Percentiles rank a stretch among this genome's conserved stretches.
These are phyloP conservation scores for Annulohypoxylon bovei DNA, from an alignment of 495 filamentous ascomycete species.

Conservation along the genomic window DNA sequence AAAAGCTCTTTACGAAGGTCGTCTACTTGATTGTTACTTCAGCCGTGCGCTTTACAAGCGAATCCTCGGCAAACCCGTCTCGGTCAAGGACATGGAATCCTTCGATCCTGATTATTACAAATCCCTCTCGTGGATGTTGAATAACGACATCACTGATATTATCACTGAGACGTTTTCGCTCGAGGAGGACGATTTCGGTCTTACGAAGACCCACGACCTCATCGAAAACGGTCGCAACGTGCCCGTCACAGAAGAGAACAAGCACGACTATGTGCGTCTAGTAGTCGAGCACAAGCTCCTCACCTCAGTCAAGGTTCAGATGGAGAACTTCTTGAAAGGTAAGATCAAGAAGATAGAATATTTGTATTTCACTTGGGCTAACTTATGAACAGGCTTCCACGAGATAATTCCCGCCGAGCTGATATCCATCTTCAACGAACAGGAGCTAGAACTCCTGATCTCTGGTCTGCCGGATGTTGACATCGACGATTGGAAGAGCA, in stretches of 20 bases:
- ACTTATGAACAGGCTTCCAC: slow-evolving; percentile 77
- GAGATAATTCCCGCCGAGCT: slow-evolving; percentile 96
- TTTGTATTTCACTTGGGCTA: slow-evolving; percentile 25
- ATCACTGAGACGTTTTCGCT: slow-evolving; percentile 97
- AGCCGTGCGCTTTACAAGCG: slow-evolving; percentile 97
- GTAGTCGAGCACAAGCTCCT: slow-evolving; percentile 95
- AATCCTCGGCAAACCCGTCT: slow-evolving; percentile 92
- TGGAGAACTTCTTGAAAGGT: slow-evolving; percentile 95
- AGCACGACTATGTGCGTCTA: slow-evolving; percentile 93
- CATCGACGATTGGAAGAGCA: slow-evolving; percentile 98
- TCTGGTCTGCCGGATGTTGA: slow-evolving; percentile 97
- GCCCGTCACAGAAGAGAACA: slow-evolving; percentile 96
- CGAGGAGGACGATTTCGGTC: slow-evolving; percentile 92
- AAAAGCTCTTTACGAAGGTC: slow-evolving; percentile 96
- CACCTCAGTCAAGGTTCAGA: slow-evolving; percentile 89
- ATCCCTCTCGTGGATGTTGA: slow-evolving; percentile 97
- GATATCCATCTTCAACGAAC: slow-evolving; percentile 98
- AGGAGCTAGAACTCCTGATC: slow-evolving; percentile 95
- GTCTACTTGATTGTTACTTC: slow-evolving; percentile 98
- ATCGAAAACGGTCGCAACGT: slow-evolving; percentile 88
- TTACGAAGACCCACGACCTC: slow-evolving; percentile 85
- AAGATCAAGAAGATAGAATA: slow-evolving; percentile 42
- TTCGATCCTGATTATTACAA: slow-evolving; percentile 99
- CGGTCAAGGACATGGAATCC: slow-evolving; percentile 99
- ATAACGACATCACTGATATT: slow-evolving; percentile 98